Evolutionary conservation across 345 rosid genomes (phyloP), one percentile per base, ranked within the genome.

Genomic region (Eucalyptus polybractea): DNA sequence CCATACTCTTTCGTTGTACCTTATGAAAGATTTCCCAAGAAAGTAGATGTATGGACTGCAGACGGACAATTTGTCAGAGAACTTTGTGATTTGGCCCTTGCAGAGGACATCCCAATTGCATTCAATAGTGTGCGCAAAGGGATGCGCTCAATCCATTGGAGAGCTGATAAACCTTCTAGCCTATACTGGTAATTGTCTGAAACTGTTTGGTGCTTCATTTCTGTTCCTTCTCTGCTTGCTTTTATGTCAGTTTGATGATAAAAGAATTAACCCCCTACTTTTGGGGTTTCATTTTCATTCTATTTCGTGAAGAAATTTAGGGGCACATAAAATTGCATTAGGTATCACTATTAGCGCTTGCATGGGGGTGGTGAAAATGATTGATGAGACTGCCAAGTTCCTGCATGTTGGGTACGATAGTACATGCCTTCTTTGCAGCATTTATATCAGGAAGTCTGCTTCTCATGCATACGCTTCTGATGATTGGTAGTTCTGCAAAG

Each of bases 1-100:
- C 99, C 99, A 42, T 98, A 96, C 91, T 97, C 99, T 88, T 98
- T 93, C 91, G 93, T 94, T 89, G 99, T 98, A 65, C 97, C 98
- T 15, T 96, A 98, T 91, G 99, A 97, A 92, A 94, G 99, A 89
- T 98, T 98, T 92, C 99, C 98, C 69, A 95, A 93, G 93, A 97
- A 95, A 94, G 98, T 97, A 50, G 98, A 95, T 87, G 90, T 97
- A 50, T 98, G 99, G 99, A 95, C 96, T 80, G 87, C 93, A 89
- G 97, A 95, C 87, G 98, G 99, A 54, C 93, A 89, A 86, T 93
- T 95, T 93, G 95, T 97, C 62, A 94, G 99, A 90, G 94, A 96
- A 89, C 92, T 98, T n/a, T 98, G 99, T 88, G 97, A 96, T 92
- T 91, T 98, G 92, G 97, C 99, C 50, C 95, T 98, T 91, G 98